Conservation (phyloP, 129 eudicot species). For the Smallanthus sonchifolius region DNA sequence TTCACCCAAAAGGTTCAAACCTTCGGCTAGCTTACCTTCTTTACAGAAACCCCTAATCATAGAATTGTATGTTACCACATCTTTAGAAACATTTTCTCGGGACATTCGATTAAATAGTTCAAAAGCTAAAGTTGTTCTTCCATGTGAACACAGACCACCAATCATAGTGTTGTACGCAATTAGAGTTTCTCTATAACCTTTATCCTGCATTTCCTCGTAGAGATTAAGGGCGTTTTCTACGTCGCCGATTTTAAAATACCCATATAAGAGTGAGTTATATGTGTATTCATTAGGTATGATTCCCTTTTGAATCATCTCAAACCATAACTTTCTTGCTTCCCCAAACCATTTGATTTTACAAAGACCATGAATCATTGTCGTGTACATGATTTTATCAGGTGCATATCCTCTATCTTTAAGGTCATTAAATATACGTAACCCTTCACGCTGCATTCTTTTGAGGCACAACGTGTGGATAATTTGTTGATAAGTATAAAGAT, state of each 20-base stretch:
- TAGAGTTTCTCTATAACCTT: conserved; percentile 41
- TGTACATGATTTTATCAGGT: conserved; percentile 66
- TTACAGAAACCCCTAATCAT: conserved; percentile 54
- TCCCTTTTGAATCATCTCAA: conserved; percentile 77
- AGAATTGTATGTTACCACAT: conserved; percentile 50
- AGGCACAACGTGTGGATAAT: conserved; percentile 48
- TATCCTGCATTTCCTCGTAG: conserved; percentile 50
- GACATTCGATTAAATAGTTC: conserved; percentile 47
- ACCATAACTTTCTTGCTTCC: conserved; percentile 68
- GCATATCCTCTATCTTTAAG: conserved; percentile 75
- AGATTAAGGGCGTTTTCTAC: conserved; percentile 42
- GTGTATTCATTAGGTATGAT: conserved; percentile 50
- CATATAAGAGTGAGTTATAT: conserved; percentile 52
- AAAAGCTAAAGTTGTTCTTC: conserved; percentile 44
- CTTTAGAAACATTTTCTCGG: conserved; percentile 33
- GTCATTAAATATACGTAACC: conserved; percentile 56
- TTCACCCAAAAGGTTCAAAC: conserved; percentile 41
- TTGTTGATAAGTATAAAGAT: conserved; percentile 57
- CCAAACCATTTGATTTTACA: conserved; percentile 51
- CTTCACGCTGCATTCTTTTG: conserved; percentile 42
- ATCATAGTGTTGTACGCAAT: conserved; percentile 57
- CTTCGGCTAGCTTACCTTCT: conserved; percentile 36
- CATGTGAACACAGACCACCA: conserved; percentile 43
- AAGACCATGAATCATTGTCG: conserved; percentile 67
- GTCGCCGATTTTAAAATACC: conserved; percentile 37